These are phyloP conservation scores for Alternaria gaisen DNA, from an alignment of 2,329 filamentous ascomycete genomes.

Conservation along the genomic window DNA sequence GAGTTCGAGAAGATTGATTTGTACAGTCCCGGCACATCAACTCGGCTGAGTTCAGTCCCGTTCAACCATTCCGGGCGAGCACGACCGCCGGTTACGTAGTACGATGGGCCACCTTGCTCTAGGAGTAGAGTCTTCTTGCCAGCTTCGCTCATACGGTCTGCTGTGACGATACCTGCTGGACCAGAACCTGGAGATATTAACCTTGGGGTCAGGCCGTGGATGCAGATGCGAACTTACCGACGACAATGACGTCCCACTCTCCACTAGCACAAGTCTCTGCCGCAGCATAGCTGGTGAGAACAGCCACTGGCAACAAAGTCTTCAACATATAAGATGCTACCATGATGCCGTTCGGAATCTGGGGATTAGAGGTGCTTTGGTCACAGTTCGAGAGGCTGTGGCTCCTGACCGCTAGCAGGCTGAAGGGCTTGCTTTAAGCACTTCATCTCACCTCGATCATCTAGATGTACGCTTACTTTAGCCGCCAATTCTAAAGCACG, in stretches of 20 bases:
- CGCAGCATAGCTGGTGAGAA: constrained; percentile 6
- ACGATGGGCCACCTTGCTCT: constrained; percentile 62
- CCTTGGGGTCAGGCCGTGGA: not conserved
- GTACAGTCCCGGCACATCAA: constrained; percentile 63
- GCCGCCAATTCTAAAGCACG: constrained; percentile 3
- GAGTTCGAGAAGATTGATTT: constrained; percentile 59
- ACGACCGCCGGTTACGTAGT: constrained; percentile 59
- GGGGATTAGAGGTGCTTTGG: not conserved
- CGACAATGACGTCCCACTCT: constrained; percentile 37
- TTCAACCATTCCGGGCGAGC: constrained; percentile 60
- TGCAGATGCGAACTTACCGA: constrained; percentile 17
- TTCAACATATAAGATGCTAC: constrained; percentile 20
- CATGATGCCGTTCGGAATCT: constrained; percentile 9
- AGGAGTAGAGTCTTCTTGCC: constrained; percentile 63
- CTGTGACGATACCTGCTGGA: constrained; percentile 63
- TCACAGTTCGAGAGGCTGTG: not conserved
- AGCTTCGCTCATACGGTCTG: constrained; percentile 61
- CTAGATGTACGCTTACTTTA: constrained; percentile 1
- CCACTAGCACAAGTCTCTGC: constrained; percentile 15
- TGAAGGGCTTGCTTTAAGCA: constrained; percentile 10
- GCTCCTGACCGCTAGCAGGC: not conserved
- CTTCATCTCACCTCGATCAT: not conserved
- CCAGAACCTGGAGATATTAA: constrained; percentile 50
- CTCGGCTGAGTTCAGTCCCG: constrained; percentile 59
- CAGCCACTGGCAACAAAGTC: constrained; percentile 19